These are phyloP conservation scores for Colletotrichum endophyticum DNA, from an alignment of 2,329 filamentous ascomycete genomes.

Conservation along the genomic window DNA sequence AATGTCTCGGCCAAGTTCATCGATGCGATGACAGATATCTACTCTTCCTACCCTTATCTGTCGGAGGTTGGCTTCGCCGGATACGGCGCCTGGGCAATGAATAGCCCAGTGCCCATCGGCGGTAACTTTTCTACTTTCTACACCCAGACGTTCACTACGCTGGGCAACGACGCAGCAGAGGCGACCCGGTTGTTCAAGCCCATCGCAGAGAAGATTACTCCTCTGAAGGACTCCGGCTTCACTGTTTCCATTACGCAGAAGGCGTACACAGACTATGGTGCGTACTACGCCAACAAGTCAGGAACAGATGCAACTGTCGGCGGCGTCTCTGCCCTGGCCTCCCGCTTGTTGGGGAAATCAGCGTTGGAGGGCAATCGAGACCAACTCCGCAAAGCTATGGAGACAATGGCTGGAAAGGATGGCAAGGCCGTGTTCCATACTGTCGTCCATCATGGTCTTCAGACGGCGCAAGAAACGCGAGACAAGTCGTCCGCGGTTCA, in stretches of 20 bases:
- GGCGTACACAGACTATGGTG: not conserved
- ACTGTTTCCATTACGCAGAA: not conserved
- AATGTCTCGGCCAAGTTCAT: not conserved
- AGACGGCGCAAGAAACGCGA: not conserved
- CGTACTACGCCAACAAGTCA: not conserved
- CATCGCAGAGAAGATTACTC: not conserved
- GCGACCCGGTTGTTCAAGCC: not conserved
- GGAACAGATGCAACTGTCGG: not conserved
- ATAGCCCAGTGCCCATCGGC: not conserved
- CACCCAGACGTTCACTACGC: not conserved
- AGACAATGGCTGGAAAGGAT: not conserved
- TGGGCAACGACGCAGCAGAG: not conserved
- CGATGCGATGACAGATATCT: not conserved
- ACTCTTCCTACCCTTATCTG: not conserved
- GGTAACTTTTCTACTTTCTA: not conserved
- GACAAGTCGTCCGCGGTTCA: not conserved
- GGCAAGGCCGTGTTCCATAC: not conserved
- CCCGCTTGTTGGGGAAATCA: not conserved
- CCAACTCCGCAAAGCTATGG: not conserved
- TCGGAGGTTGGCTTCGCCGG: not conserved
- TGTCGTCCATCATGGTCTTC: conserved; percentile 1
- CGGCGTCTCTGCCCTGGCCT: not conserved
- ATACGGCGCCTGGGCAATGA: conserved; percentile 11
- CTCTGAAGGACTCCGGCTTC: not conserved
- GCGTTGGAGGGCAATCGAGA: not conserved